Conservation (phyloP, 1,284 basidiomycete species). For the Puccinia brachypodii region DNA sequence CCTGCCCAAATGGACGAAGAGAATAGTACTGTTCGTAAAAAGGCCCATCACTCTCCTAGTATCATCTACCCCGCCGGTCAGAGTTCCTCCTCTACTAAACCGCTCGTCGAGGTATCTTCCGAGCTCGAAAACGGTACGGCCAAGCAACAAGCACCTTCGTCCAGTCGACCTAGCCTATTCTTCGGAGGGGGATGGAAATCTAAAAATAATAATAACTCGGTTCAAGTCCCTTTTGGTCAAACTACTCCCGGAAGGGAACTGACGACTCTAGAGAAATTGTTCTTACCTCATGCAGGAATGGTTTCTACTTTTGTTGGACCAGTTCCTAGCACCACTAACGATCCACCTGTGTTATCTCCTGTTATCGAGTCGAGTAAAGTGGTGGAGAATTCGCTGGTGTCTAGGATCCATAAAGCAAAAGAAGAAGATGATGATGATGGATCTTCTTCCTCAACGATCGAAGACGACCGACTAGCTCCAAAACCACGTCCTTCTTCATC, state of each 20-base stretch:
- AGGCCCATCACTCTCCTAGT: neutral
- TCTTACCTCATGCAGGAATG: conserved; percentile 24
- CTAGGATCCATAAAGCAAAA: no score
- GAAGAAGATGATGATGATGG: no score
- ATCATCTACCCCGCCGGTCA: neutral
- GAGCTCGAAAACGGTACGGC: neutral
- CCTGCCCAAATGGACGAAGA: neutral
- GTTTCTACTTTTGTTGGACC: conserved; percentile 1
- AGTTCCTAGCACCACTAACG: neutral
- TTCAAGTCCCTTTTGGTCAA: neutral
- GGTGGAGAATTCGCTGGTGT: no score
- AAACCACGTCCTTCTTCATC: no score
- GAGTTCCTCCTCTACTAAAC: neutral
- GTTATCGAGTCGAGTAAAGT: neutral
- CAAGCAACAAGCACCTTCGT: neutral
- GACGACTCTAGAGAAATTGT: conserved; percentile 40
- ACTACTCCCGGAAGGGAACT: neutral
- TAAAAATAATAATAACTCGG: neutral
- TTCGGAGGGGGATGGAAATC: neutral
- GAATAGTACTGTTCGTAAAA: neutral
- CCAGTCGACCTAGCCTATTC: neutral
- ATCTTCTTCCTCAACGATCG: neutral
- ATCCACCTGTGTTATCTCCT: neutral
- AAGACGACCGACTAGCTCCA: neutral
- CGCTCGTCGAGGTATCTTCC: neutral